Base-by-base conservation (phyloP, 2,329 filamentous ascomycete species). In the Mariannaea elegans region DNA sequence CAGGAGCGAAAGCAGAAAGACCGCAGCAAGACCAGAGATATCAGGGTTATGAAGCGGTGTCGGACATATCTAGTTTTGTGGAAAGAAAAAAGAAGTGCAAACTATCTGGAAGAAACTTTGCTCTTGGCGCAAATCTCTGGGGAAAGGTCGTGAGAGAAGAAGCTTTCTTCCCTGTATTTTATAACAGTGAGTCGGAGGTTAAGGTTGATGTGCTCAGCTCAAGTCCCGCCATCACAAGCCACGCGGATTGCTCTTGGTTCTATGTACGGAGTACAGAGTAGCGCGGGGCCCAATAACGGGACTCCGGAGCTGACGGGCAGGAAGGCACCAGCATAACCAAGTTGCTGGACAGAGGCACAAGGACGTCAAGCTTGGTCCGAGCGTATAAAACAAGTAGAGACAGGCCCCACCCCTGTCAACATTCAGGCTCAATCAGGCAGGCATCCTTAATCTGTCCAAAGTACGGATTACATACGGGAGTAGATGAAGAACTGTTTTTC, bases 351-450 rank as follows among this genome's bases (percentile, higher is more conserved):
- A 32, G 21, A 36, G 21, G 29, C 41, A 14, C 16, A 48, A 67
- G n/a, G 66, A 70, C 65, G 68, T 70, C 68, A 68, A 61, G 50
- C 31, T 18, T 56, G 68, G 63, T 41, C 67, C 59, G 47, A 67
- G 67, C 16, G 18, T 6, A 9, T 9, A 31, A 12, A 12, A 12
- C 27, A 31, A 31, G 7, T 14, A n/a, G 44, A 3, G 32, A 31
- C 21, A 31, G 18, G 42, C 36, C 31, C 32, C 42, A 29, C n/a
- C 7, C 10, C 27, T 7, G 23, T 18, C 31, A 12, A 10, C 14
- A 23, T 38, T 29, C 29, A 47, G 14, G 27, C 41, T n/a, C n/a
- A n/a, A n/a, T n/a, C n/a, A n/a, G n/a, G n/a, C n/a, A n/a, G n/a
- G n/a, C n/a, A n/a, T n/a, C n/a, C n/a, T n/a, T n/a, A n/a, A n/a